These are phyloP conservation scores for Entomortierella parvispora DNA, from an alignment of 192 early-diverging fungal species.

Conservation along the genomic window DNA sequence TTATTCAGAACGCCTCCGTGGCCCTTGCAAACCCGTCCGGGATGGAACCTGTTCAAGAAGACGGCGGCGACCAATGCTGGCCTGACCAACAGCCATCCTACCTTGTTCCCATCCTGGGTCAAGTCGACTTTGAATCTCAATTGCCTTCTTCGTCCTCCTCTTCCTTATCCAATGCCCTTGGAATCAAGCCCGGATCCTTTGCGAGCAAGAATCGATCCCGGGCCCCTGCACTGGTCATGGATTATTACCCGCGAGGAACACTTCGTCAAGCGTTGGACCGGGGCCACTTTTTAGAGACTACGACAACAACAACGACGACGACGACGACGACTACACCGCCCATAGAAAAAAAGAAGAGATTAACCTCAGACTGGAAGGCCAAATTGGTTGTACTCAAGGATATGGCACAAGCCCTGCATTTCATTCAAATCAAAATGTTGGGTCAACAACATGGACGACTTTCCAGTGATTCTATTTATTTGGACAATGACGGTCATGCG, in stretches of 20 bases:
- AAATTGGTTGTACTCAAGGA: conserved; percentile 26
- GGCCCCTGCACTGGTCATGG: conserved; percentile 7
- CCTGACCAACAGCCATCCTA: conserved; percentile 1
- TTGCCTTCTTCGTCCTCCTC: background rate
- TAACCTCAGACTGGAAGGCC: background rate
- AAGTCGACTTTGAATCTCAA: background rate
- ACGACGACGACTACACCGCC: background rate
- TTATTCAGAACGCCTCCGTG: background rate
- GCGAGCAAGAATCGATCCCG: background rate
- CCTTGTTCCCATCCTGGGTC: conserved; percentile 9
- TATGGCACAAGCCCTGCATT: conserved; percentile 25
- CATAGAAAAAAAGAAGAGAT: background rate
- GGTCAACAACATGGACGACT: conserved; percentile 20
- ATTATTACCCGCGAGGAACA: conserved; percentile 20
- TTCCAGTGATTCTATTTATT: conserved; percentile 15
- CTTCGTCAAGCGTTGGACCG: conserved; percentile 20
- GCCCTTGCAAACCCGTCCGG: too few relatives aligned
- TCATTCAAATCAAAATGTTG: conserved; percentile 14
- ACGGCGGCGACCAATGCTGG: background rate
- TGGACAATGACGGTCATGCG: conserved; percentile 20
- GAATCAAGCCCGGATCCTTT: background rate
- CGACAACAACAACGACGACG: background rate
- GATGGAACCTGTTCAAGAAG: too few relatives aligned
- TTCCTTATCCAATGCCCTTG: background rate
- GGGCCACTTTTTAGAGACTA: conserved; percentile 7